These are phyloP conservation scores for Colletotrichum simmondsii DNA, from an alignment of 2,329 filamentous ascomycete genomes.

Conservation along the genomic window DNA sequence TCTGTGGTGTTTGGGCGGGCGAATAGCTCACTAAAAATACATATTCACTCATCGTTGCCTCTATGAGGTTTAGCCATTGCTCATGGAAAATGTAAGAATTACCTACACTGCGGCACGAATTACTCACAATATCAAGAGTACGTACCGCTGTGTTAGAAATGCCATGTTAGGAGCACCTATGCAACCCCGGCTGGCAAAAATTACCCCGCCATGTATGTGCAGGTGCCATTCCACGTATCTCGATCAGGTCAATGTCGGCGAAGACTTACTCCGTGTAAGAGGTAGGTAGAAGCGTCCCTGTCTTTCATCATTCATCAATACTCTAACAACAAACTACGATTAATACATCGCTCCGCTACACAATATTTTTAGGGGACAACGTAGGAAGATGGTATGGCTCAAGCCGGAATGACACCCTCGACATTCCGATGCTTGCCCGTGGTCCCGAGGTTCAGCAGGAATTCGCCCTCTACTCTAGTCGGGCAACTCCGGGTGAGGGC, in stretches of 20 bases:
- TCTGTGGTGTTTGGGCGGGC: neutral
- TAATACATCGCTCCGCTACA: neutral
- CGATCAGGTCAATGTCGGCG: conserved; percentile 13
- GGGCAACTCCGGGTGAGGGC: conserved; percentile 21
- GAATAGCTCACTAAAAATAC: neutral
- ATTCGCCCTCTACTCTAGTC: neutral
- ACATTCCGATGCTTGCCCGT: conserved; percentile 13
- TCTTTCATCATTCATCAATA: neutral
- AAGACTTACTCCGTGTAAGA: conserved; percentile 6
- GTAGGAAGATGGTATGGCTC: neutral
- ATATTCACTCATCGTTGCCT: neutral
- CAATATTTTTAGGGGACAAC: neutral
- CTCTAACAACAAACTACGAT: neutral
- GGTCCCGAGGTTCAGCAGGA: conserved; percentile 22
- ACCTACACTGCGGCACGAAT: neutral
- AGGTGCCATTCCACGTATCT: neutral
- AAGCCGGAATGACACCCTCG: conserved; percentile 16
- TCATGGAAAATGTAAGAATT: neutral
- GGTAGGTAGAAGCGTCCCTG: too few species aligned
- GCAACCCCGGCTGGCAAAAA: neutral
- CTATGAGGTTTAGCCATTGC: neutral
- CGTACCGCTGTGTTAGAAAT: neutral
- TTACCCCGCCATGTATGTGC: conserved; percentile 17
- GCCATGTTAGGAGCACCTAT: neutral
- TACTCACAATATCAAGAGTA: neutral